These are phyloP conservation scores for Baorangia bicolor DNA, from an alignment of 768 basidiomycete genomes.

Conservation along the genomic window DNA sequence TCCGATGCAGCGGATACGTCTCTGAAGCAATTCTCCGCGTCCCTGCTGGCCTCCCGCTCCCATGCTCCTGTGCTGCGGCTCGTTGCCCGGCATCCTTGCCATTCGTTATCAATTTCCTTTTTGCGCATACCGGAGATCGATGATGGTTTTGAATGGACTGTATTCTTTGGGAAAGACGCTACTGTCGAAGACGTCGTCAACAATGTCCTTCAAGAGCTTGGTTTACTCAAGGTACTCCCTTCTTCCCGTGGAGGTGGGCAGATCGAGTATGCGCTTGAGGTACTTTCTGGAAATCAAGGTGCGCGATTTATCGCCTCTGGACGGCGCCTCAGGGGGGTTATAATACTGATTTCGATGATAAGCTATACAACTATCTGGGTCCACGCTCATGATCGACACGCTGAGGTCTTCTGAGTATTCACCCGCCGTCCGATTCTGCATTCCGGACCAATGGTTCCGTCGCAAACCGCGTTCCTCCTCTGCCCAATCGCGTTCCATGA, in stretches of 20 bases:
- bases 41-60: constrained; percentile 65
- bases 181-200: constrained; percentile 57
- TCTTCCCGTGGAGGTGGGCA: constrained; percentile 61
- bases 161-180: constrained; percentile 60
- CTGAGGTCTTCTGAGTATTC: constrained; percentile 12
- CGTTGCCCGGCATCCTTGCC: constrained; percentile 63
- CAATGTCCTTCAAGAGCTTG: constrained; percentile 58
- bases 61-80: constrained; percentile 67
- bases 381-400: constrained; percentile 15
- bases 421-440: constrained; percentile 54
- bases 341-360: neutral
- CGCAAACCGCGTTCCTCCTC: constrained; percentile 57
- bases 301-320: constrained; percentile 21
- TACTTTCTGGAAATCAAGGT: constrained; percentile 54
- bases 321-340: no score
- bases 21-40: constrained; percentile 64
- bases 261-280: constrained; percentile 74
- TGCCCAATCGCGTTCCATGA: constrained; percentile 49
- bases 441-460: constrained; percentile 80
- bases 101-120: constrained; percentile 56
- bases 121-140: constrained; percentile 73
- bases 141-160: constrained; percentile 65
- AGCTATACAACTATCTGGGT: constrained; percentile 15
- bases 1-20: constrained; percentile 25
- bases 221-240: constrained; percentile 62